Conservation (phyloP, 495 filamentous ascomycete species). For the Aspergillus indologenus region DNA sequence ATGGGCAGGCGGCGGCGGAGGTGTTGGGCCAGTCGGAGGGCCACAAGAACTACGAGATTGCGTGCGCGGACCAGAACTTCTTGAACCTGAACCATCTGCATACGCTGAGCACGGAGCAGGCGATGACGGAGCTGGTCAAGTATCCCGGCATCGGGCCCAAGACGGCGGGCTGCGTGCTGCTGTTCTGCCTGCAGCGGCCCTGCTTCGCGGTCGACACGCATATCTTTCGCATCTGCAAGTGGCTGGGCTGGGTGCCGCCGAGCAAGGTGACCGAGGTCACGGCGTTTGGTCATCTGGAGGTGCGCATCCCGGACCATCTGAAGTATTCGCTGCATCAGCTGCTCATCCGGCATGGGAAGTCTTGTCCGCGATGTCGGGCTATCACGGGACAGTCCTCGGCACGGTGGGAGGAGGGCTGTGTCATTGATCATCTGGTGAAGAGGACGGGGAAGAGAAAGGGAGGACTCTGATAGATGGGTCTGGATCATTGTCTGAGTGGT, state of each 20-base stretch:
- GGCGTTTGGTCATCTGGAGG: conserved; percentile 78
- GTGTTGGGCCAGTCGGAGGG: conserved; percentile 21
- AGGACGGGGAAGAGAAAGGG: conserved; percentile 44
- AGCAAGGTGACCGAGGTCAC: conserved; percentile 60
- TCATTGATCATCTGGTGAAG: conserved; percentile 49
- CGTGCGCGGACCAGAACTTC: conserved; percentile 52
- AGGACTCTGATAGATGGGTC: neutral
- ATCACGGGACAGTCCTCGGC: conserved; percentile 41
- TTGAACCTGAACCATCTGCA: conserved; percentile 79
- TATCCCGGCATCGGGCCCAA: conserved; percentile 89
- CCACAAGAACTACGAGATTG: conserved; percentile 50
- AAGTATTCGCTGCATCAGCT: conserved; percentile 90
- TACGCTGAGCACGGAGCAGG: conserved; percentile 60
- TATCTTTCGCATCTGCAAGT: conserved; percentile 75
- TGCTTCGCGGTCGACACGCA: conserved; percentile 87
- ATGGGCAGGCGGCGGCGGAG: neutral
- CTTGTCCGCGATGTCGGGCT: conserved; percentile 73
- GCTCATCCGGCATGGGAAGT: conserved; percentile 81
- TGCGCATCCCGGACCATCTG: conserved; percentile 73
- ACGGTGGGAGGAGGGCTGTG: conserved; percentile 48
- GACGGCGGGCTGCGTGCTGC: conserved; percentile 79
- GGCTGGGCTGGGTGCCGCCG: conserved; percentile 77
- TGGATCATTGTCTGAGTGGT: too few relatives aligned
- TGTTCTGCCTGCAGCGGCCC: conserved; percentile 75
- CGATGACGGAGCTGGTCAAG: conserved; percentile 67